Percentiles rank a stretch among this genome's conserved stretches.
Evolutionary conservation across 225 moss, liverwort and hornwort genomes (phyloP).

Genomic region (Bryoerythrophyllum caledonicum): DNA sequence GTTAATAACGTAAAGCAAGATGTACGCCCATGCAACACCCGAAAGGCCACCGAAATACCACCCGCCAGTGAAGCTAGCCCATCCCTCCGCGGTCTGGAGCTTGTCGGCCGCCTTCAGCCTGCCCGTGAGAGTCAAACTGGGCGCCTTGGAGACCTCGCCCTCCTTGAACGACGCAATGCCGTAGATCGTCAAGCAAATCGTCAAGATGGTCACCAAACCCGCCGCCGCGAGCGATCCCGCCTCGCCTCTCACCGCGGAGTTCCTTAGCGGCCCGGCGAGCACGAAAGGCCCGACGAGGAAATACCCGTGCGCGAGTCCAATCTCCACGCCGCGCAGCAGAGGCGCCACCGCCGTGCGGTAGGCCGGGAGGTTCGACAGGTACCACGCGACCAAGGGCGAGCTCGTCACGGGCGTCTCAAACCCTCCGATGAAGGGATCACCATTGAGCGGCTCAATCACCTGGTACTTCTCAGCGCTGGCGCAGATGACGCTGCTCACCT

Average conservation of each 20-base stretch:
- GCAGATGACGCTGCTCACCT: constrained; percentile 30
- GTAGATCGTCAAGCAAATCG: constrained; percentile 82
- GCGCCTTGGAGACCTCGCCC: constrained; percentile 68
- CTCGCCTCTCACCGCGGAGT: constrained; percentile 67
- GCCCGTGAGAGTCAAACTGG: constrained; percentile 75
- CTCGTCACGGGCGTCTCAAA: constrained; percentile 93
- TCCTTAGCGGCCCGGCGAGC: constrained; percentile 74
- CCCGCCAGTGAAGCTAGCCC: constrained; percentile 93
- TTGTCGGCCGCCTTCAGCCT: constrained; percentile 86
- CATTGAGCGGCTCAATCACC: constrained; percentile 88
- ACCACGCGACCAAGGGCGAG: constrained; percentile 92
- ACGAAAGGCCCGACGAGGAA: constrained; percentile 87
- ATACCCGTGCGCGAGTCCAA: constrained; percentile 94
- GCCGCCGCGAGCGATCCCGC: constrained; percentile 77
- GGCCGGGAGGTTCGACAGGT: constrained; percentile 86
- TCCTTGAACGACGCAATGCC: constrained; percentile 98
- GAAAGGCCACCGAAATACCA: constrained; percentile 97
- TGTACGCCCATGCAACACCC: constrained; percentile 89
- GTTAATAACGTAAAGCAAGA: constrained; percentile 79
- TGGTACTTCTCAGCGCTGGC: constrained; percentile 73
- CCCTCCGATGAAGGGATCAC: constrained; percentile 93
- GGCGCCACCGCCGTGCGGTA: constrained; percentile 95
- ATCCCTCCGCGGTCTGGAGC: constrained; percentile 95
- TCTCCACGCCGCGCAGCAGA: constrained; percentile 79
- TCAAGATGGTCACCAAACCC: constrained; percentile 82